Evolutionary conservation across 345 rosid genomes (phyloP).

Genomic region (Angophora floribunda): DNA sequence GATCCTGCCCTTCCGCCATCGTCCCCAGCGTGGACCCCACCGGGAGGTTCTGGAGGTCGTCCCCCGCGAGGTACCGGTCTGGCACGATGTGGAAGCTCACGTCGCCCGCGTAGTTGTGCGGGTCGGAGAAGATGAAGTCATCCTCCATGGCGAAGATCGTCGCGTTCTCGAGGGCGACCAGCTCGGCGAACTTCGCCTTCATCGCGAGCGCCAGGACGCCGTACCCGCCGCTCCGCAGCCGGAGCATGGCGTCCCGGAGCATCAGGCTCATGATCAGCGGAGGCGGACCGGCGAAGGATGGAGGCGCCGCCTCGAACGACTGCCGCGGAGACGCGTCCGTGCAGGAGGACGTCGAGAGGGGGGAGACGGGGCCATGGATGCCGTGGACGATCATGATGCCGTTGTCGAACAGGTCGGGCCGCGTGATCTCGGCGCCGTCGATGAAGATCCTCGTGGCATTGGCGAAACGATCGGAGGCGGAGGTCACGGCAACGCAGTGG

Average conservation of each 20-base stretch:
- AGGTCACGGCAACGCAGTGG: constrained; percentile 48
- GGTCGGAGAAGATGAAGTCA: constrained; percentile 37
- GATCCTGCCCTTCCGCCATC: constrained; percentile 19
- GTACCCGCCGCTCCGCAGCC: constrained; percentile 51
- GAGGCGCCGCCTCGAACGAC: neutral
- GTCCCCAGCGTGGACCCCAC: constrained; percentile 25
- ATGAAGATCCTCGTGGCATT: constrained; percentile 31
- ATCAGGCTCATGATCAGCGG: constrained; percentile 40
- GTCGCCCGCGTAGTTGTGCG: constrained; percentile 29
- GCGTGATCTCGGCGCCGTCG: constrained; percentile 42
- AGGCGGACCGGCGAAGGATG: neutral
- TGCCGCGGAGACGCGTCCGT: constrained; percentile 8
- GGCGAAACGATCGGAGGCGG: neutral
- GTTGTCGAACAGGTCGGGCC: constrained; percentile 61
- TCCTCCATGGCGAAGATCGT: constrained; percentile 56
- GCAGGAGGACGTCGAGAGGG: constrained; percentile 46
- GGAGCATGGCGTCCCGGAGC: constrained; percentile 51
- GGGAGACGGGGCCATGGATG: constrained; percentile 49
- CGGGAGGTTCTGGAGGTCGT: constrained; percentile 29
- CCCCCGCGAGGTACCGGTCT: constrained; percentile 22
- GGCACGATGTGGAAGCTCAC: constrained; percentile 57
- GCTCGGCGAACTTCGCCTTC: constrained; percentile 33
- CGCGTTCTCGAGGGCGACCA: constrained; percentile 32
- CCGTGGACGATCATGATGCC: constrained; percentile 53
- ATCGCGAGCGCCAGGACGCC: constrained; percentile 42